phyloP scores from a whole-genome alignment of 306 rosid species.

The Malus domestica region ASM211411v1 NC_041789.1:27570001-27570500 shows the following conservation, averaged over 20 bases:
- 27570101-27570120: neutral
- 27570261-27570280: slow-evolving; percentile 46
- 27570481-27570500: slow-evolving; percentile 39
- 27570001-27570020: neutral
- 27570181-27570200: slow-evolving; percentile 41
- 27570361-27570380: slow-evolving; percentile 25
- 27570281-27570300: slow-evolving; percentile 37
- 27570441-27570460: neutral
- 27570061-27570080: neutral
- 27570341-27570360: slow-evolving; percentile 31
- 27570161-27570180: slow-evolving; percentile 5
- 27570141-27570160: neutral
- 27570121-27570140: neutral
- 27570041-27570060: neutral
- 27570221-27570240: slow-evolving; percentile 37
- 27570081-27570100: neutral
- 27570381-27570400: slow-evolving; percentile 29
- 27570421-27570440: neutral
- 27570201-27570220: slow-evolving; percentile 39
- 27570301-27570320: slow-evolving; percentile 31
- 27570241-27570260: slow-evolving; percentile 40
- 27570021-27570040: too few species aligned
- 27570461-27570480: slow-evolving; percentile 15
- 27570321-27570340: slow-evolving; percentile 36
- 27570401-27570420: neutral